Conservation (phyloP, 2,329 filamentous ascomycete species). For the Talaromyces sp. region DNA sequence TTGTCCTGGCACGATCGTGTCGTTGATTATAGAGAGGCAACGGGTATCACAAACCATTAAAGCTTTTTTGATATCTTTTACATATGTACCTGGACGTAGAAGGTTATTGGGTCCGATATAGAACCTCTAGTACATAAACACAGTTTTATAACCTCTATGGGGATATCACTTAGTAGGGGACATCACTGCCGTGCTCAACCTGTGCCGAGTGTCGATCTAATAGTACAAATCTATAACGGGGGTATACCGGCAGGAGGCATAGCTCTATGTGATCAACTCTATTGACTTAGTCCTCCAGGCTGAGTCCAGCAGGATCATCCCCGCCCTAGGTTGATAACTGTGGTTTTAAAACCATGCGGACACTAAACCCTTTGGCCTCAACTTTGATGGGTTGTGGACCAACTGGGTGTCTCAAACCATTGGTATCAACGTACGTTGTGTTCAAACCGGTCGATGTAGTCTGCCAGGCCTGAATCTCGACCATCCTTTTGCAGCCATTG, state of each 20-base stretch:
- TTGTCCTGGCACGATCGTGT: background rate
- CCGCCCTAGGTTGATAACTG: background rate
- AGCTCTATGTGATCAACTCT: constrained; percentile 1
- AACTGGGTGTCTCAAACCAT: background rate
- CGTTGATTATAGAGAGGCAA: background rate
- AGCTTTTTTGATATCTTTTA: too few relatives aligned
- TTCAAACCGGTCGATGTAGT: background rate
- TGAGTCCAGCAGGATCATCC: constrained; percentile 2
- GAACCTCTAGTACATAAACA: background rate
- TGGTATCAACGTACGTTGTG: background rate
- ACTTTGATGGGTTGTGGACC: background rate
- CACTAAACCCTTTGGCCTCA: background rate
- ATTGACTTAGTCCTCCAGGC: background rate
- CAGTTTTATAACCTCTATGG: background rate
- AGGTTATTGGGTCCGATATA: background rate
- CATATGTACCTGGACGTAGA: too few relatives aligned
- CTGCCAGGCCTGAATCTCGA: background rate
- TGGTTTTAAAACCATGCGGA: background rate
- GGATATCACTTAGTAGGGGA: background rate
- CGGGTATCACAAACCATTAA: background rate
- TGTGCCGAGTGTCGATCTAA: background rate
- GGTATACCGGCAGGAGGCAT: background rate
- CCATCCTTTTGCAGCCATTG: background rate
- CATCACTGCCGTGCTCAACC: background rate
- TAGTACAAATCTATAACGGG: background rate